Percentiles rank a stretch among this genome's conserved stretches.
These are phyloP conservation scores for Hippophae tibetana DNA, from an alignment of 306 rosid species.

Conservation along the genomic window DNA sequence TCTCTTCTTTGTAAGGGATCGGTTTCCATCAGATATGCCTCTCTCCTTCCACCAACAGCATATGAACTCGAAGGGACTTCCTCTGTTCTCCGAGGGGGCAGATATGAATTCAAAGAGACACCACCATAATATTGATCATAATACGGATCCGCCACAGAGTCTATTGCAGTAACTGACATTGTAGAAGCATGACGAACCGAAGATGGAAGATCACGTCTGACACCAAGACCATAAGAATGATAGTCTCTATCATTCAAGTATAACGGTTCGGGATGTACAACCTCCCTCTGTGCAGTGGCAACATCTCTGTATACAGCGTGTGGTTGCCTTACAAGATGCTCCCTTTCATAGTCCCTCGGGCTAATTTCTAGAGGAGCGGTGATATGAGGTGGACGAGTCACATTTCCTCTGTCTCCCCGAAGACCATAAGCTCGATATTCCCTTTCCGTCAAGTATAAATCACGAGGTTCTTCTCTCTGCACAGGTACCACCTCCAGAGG, in stretches of 20 bases:
- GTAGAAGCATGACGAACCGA: neutral
- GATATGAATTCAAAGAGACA: constrained; percentile 16
- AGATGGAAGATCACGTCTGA: constrained; percentile 32
- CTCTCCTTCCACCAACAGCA: constrained; percentile 30
- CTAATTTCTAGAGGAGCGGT: constrained; percentile 29
- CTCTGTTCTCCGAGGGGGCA: constrained; percentile 34
- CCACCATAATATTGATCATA: constrained; percentile 24
- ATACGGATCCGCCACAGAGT: constrained; percentile 31
- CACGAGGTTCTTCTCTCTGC: constrained; percentile 30
- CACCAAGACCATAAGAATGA: constrained; percentile 25
- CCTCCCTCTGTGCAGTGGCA: constrained; percentile 33
- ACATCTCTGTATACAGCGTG: constrained; percentile 23
- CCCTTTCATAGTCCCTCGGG: constrained; percentile 42
- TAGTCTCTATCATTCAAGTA: constrained; percentile 36
- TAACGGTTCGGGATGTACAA: constrained; percentile 26
- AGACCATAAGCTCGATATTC: constrained; percentile 59
- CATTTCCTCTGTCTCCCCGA: constrained; percentile 32
- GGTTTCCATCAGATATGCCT: constrained; percentile 14
- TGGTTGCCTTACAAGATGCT: constrained; percentile 29
- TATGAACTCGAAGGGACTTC: constrained; percentile 33
- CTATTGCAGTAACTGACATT: constrained; percentile 15
- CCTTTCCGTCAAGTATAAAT: constrained; percentile 45
- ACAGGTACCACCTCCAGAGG: constrained; percentile 19
- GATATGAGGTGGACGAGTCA: constrained; percentile 23
- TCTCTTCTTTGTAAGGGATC: constrained; percentile 43